phyloP scores from a whole-genome alignment of 1,139 yeast genomes.

The Suhomyces chickasaworum region DNA sequence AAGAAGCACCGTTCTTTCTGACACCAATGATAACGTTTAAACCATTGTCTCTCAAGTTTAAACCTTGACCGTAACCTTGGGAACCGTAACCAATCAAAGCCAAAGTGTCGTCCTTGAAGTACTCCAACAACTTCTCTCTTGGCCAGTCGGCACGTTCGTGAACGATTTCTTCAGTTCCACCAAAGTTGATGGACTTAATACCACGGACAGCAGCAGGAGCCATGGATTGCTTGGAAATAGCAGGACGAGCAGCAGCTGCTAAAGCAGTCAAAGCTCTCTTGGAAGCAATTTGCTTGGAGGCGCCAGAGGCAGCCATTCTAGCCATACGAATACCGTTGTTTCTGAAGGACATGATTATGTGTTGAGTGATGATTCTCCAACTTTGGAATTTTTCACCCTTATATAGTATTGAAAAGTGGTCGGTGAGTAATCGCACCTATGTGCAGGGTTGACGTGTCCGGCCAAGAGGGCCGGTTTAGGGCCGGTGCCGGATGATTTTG shows the following conservation, averaged over 20 bases:
- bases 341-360: conserved; percentile 57
- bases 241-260: conserved; percentile 52
- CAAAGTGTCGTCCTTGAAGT: conserved; percentile 96
- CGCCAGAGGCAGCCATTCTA: conserved; percentile 56
- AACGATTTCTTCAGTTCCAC: conserved; percentile 92
- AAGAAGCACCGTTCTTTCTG: conserved; percentile 97
- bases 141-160: conserved; percentile 99
- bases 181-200: conserved; percentile 93
- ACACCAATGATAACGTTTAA: conserved; percentile 97
- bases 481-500: conserved; percentile 13
- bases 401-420: conserved; percentile 13
- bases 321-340: conserved; percentile 63
- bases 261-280: conserved; percentile 70
- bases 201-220: conserved; percentile 66
- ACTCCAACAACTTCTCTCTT: conserved; percentile 89
- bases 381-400: conserved; percentile 11
- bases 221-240: conserved; percentile 39
- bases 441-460: conserved; percentile 11
- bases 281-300: conserved; percentile 53
- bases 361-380: conserved; percentile 4
- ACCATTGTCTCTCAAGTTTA: conserved; percentile 98
- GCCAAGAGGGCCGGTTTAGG: conserved; percentile 12
- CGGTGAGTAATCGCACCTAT: conserved; percentile 12
- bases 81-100: conserved; percentile 99
- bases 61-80: conserved; percentile 99